Evolutionary conservation across 768 basidiomycete species (phyloP).

Genomic region (Serendipita sp.): DNA sequence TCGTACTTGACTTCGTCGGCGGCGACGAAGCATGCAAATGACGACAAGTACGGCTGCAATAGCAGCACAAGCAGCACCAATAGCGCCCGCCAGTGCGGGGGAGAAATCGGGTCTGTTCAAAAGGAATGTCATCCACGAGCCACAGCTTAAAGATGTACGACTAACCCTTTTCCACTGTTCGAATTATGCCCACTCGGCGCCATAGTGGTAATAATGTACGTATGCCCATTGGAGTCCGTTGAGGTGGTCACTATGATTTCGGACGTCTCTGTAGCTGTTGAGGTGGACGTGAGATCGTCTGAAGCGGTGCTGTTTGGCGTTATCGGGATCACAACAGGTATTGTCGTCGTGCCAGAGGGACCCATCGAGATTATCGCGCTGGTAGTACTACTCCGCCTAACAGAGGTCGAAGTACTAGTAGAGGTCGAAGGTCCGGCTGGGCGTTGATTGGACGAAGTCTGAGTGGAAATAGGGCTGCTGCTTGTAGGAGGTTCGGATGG

Average conservation of each 20-base stretch:
- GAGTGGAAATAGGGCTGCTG: no score
- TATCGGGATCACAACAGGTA: not conserved
- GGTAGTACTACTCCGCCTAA: not conserved
- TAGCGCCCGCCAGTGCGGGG: not conserved
- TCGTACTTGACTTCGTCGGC: not conserved
- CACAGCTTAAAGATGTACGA: no score
- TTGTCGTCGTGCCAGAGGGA: not conserved
- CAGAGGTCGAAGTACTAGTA: not conserved
- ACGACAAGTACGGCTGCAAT: not conserved
- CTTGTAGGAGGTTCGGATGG: not conserved
- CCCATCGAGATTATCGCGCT: not conserved
- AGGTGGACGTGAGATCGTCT: not conserved
- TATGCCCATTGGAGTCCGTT: not conserved
- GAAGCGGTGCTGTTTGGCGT: not conserved
- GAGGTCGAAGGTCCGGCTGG: not conserved
- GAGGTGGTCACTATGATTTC: not conserved
- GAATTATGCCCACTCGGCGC: no score
- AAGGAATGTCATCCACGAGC: no score
- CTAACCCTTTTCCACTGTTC: no score
- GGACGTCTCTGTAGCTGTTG: not conserved
- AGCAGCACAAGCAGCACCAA: conserved; percentile 2
- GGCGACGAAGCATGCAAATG: not conserved
- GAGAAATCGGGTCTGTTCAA: not conserved
- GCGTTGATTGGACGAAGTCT: not conserved
- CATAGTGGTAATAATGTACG: not conserved